phyloP scores from a whole-genome alignment of 768 basidiomycete species.

The Suillus hirtellus region DNA sequence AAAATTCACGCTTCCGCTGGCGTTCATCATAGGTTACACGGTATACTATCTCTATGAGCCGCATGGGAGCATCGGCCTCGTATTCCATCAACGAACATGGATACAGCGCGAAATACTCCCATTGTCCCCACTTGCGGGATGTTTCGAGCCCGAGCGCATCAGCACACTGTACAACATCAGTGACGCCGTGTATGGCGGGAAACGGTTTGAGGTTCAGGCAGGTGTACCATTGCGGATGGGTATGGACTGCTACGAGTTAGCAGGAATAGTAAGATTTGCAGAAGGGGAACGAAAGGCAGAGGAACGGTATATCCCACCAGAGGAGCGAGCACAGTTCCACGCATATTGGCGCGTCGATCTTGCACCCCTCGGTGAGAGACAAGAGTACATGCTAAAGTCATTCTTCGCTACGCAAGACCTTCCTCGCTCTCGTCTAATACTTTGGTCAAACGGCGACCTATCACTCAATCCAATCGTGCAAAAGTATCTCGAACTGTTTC shows the following conservation, averaged over 20 bases:
- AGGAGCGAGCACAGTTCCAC: slow-evolving; percentile 70
- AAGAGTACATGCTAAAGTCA: slow-evolving; percentile 88
- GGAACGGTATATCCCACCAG: slow-evolving; percentile 30
- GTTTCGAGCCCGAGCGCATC: slow-evolving; percentile 64
- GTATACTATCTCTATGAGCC: slow-evolving; percentile 67
- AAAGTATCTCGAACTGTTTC: slow-evolving; percentile 61
- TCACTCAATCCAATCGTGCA: slow-evolving; percentile 55
- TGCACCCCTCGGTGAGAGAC: slow-evolving; percentile 71
- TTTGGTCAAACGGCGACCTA: slow-evolving; percentile 92
- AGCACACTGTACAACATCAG: slow-evolving; percentile 70
- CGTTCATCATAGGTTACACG: slow-evolving; percentile 29
- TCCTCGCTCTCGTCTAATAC: slow-evolving; percentile 61
- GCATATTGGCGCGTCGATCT: slow-evolving; percentile 95
- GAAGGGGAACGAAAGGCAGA: slow-evolving; percentile 10
- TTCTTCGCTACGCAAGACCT: slow-evolving; percentile 92
- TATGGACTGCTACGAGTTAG: slow-evolving; percentile 90
- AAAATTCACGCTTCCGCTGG: slow-evolving; percentile 44
- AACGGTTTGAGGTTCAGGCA: slow-evolving; percentile 72
- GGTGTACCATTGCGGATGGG: slow-evolving; percentile 79
- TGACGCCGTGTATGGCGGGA: slow-evolving; percentile 59
- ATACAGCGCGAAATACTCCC: slow-evolving; percentile 65
- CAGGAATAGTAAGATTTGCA: slow-evolving; percentile 64
- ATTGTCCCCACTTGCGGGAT: slow-evolving; percentile 65
- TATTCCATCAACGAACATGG: slow-evolving; percentile 78
- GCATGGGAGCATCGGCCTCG: slow-evolving; percentile 71